Evolutionary conservation across 148 eudicot genomes (phyloP), one percentile per base, ranked within the genome.

Genomic region (Amaranthus cruentus): DNA sequence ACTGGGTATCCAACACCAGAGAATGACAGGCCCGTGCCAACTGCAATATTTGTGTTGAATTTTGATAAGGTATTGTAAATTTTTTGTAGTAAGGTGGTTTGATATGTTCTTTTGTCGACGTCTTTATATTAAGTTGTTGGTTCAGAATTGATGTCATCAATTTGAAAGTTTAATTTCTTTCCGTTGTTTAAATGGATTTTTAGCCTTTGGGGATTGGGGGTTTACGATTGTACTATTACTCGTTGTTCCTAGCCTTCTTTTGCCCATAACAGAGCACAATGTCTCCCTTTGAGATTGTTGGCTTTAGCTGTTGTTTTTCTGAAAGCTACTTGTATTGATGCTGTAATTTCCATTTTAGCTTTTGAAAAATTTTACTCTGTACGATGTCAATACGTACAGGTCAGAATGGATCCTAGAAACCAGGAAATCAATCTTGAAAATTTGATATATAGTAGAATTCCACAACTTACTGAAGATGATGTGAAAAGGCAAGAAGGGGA

Each of bases 351-450:
- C 69, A 47, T 73, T 71, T 54, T 64, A 54, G 70, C 55, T 49
- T 48, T 49, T 62, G 60, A 55, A 69, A 70, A 62, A 38, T 72
- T 64, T 48, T 73, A 74, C 47, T 76, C 38, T 28, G 38, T 28
- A 28, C 2, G 38, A 28, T 28, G 38, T 28, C 73, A 44, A 70
- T 75, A 28, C 76, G 15, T 70, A 67, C 90, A 95, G 97, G 96
- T 90, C 74, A 83, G 99, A 71, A 88, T 95, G 91, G 97, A 95
- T 82, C 99, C 99, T 74, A 83, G 92, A 77, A 92, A 92, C 84
- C 88, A 83, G 74, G 97, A 90, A 28, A 68, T 83, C 56, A 87
- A 95, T 86, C 89, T 92, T 70, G 92, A 95, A 9, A 86, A 88
- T 75, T 82, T 92, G 49, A 90, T 87, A 83, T 84, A 87, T 86